Conservation (phyloP, 495 filamentous ascomycete genomes). For the Jackrogersella multiformis region DNA sequence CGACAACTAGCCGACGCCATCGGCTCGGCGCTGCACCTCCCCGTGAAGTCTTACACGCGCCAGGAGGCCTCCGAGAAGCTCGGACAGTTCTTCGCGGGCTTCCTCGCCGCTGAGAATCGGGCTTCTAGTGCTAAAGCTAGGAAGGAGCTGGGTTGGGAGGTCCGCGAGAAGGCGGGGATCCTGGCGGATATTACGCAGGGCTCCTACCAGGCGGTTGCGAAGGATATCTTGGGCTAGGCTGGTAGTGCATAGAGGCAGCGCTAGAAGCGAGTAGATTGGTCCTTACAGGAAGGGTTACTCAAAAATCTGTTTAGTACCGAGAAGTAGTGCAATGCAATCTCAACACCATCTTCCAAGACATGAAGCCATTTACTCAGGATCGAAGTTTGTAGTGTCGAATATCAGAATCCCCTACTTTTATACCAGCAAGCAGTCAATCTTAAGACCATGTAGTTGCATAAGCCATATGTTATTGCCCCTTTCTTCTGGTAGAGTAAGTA, state of each 20-base stretch:
- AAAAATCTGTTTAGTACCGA: no score
- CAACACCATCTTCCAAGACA: background rate
- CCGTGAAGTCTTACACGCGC: conserved; percentile 36
- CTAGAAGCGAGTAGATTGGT: background rate
- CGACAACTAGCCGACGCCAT: conserved; percentile 47
- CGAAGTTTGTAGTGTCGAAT: background rate
- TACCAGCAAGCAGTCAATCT: conserved; percentile 54
- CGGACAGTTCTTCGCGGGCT: conserved; percentile 43
- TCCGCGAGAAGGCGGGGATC: conserved; percentile 38
- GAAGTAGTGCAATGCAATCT: no score
- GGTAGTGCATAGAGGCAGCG: background rate
- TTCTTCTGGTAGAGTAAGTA: background rate
- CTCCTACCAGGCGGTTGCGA: conserved; percentile 33
- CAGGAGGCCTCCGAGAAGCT: conserved; percentile 34
- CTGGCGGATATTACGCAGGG: conserved; percentile 44
- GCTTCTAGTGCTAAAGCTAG: conserved; percentile 48
- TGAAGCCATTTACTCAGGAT: background rate
- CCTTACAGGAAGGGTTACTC: no score
- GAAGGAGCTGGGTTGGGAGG: conserved; percentile 50
- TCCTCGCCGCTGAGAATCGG: conserved; percentile 43
- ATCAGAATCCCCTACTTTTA: conserved; percentile 17
- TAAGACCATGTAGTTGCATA: conserved; percentile 44
- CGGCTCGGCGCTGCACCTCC: conserved; percentile 39
- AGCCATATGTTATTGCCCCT: conserved; percentile 47
- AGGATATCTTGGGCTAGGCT: conserved; percentile 18